Evolutionary conservation across 2,329 filamentous ascomycete genomes (phyloP), one percentile per base, ranked within the genome.

Genomic region (Phialocephala sp.): DNA sequence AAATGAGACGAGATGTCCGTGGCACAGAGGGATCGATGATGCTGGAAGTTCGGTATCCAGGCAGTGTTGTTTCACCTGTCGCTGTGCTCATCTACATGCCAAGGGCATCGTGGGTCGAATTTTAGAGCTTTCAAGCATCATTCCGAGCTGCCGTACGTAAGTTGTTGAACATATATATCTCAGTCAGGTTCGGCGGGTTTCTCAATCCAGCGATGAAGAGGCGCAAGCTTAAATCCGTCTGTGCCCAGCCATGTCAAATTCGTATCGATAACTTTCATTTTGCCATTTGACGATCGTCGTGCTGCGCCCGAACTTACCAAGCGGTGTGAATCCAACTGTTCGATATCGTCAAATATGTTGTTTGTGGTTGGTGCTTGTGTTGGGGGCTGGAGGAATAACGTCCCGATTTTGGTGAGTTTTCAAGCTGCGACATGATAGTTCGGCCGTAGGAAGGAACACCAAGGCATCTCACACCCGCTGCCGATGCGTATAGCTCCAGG

Each of bases 361-460:
- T 9, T 8, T 54, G 50, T 27, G 24, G 22, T 54, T 54, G 50
- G 22, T 27, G 9, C 2, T 4, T 27, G 47, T 8, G 22, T 54
- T 32, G 45, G 50, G 50, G 50, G 50, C 50, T 54, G 50, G 50
- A 32, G 24, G 50, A 54, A 54, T 14, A 54, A 15, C 12, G 50
- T 18, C 9, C 50, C 50, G 50, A n/a, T 6, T 32, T 12, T 20
- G n/a, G n/a, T n/a, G n/a, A n/a, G n/a, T n/a, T n/a, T n/a, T n/a
- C n/a, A 12, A 8, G 45, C 15, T 32, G 50, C 32, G 45, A 12
- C n/a, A n/a, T n/a, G 22, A 4, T 54, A 35, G 12, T 35, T 54
- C 50, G 50, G 50, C 50, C 50, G 50, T 54, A 50, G n/a, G 45
- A 50, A 50, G n/a, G 9, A 50, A 20, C 4, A 20, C 45, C 22